These are phyloP conservation scores for Colletotrichum chlorophyti DNA, from an alignment of 2,329 filamentous ascomycete species.

Conservation along the genomic window DNA sequence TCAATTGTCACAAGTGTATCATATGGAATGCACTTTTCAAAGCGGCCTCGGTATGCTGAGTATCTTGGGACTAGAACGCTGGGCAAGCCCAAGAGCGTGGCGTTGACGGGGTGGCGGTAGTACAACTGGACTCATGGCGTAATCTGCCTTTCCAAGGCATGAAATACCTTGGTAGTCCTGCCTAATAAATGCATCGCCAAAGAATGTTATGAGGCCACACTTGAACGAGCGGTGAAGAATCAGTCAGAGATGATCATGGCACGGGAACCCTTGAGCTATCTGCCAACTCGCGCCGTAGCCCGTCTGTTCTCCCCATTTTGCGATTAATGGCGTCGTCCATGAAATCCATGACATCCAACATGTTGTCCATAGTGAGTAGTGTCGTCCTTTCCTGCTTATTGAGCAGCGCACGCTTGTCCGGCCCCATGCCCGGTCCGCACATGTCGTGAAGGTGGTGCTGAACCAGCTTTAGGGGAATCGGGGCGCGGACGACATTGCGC, in stretches of 20 bases:
- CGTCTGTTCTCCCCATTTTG: slow-evolving; percentile 26
- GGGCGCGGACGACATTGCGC: slow-evolving; percentile 60
- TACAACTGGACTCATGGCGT: slow-evolving; percentile 7
- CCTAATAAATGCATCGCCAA: slow-evolving; percentile 6
- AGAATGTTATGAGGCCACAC: no score
- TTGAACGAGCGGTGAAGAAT: not conserved
- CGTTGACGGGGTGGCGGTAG: not conserved
- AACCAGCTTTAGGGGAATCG: slow-evolving; percentile 68
- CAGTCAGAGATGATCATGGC: no score
- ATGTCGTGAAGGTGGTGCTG: slow-evolving; percentile 74
- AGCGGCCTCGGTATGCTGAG: not conserved
- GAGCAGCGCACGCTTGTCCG: slow-evolving; percentile 59
- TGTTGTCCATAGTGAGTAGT: slow-evolving; percentile 56
- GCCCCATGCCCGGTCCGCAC: slow-evolving; percentile 63
- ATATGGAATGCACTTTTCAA: not conserved
- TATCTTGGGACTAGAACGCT: not conserved
- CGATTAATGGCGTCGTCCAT: slow-evolving; percentile 57
- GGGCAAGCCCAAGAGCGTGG: slow-evolving; percentile 6
- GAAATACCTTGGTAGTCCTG: slow-evolving; percentile 8
- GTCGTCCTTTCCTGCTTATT: slow-evolving; percentile 60
- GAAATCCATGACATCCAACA: slow-evolving; percentile 67
- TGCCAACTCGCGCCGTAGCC: slow-evolving; percentile 9
- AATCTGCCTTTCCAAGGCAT: slow-evolving; percentile 10
- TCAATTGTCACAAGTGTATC: slow-evolving; percentile 5
- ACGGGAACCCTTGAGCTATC: slow-evolving; percentile 3